Conservation (phyloP, 768 basidiomycete genomes). For the Boletus rex-veris region DNA sequence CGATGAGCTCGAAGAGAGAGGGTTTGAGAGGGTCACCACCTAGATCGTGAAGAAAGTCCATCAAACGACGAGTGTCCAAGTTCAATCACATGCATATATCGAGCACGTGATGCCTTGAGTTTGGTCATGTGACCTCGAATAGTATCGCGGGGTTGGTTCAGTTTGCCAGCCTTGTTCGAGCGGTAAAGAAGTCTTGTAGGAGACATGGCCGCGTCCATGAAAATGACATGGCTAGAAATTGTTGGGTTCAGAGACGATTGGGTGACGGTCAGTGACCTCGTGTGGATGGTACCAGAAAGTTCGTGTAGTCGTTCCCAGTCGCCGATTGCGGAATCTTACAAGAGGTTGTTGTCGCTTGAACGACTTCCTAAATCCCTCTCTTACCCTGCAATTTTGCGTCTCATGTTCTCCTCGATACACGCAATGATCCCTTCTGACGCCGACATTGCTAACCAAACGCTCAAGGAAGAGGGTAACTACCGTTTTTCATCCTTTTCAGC, state of each 20-base stretch:
- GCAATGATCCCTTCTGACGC: slow-evolving; percentile 64
- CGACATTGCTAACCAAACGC: slow-evolving; percentile 66
- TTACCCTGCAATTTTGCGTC: slow-evolving; percentile 11
- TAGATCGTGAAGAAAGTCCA: slow-evolving; percentile 82
- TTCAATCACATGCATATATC: too few species aligned
- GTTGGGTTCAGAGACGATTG: too few species aligned
- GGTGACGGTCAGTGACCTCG: too few species aligned
- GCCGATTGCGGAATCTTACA: too few species aligned
- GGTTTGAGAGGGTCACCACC: slow-evolving; percentile 73
- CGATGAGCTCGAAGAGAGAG: slow-evolving; percentile 86
- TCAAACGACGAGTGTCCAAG: slow-evolving; percentile 22
- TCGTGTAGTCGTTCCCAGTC: not conserved
- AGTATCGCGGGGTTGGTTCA: too few species aligned
- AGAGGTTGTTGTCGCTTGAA: not conserved
- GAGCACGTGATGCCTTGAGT: slow-evolving; percentile 9
- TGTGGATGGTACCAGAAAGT: too few species aligned
- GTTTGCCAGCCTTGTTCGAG: too few species aligned
- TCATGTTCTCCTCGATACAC: slow-evolving; percentile 64
- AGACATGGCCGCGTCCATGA: too few species aligned
- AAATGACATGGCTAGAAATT: too few species aligned
- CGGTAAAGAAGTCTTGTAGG: too few species aligned
- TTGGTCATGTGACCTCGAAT: slow-evolving; percentile 23
- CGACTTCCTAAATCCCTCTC: not conserved
- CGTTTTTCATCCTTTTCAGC: slow-evolving; percentile 74
- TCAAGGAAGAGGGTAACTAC: slow-evolving; percentile 65